Conservation (phyloP, 73 alveolate genomes). For the Urostyla sp. region DNA sequence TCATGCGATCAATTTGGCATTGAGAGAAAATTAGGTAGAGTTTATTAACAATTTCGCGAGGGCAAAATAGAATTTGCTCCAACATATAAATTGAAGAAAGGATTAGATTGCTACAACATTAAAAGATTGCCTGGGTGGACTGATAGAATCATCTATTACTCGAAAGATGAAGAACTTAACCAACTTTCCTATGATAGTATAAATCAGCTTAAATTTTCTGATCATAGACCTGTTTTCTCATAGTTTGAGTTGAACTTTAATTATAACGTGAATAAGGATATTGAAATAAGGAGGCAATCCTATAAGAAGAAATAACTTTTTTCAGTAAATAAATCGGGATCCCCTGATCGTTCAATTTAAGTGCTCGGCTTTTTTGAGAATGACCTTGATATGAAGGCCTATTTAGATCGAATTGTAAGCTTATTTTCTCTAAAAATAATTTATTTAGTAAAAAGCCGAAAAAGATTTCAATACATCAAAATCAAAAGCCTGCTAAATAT, state of each 20-base stretch:
- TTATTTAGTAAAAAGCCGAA: constrained; percentile 16
- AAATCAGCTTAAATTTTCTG: constrained; percentile 45
- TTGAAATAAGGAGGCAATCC: background rate
- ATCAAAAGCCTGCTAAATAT: constrained; percentile 38
- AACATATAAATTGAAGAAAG: constrained; percentile 83
- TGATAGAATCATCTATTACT: constrained; percentile 83
- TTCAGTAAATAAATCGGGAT: background rate
- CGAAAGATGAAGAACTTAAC: constrained; percentile 16
- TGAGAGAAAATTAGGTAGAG: constrained; percentile 35
- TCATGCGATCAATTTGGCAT: constrained; percentile 56
- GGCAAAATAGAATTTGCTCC: constrained; percentile 94
- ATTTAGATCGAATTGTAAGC: constrained; percentile 5
- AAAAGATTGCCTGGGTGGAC: constrained; percentile 96
- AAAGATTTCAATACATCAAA: constrained; percentile 29
- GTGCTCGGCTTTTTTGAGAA: background rate
- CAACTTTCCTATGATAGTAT: constrained; percentile 59
- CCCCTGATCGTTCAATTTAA: background rate
- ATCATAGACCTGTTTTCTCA: constrained; percentile 89
- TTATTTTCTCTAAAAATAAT: background rate
- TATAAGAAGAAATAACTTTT: background rate
- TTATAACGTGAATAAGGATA: background rate
- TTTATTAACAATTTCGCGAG: constrained; percentile 81
- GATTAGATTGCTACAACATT: constrained; percentile 73
- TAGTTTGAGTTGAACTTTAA: constrained; percentile 61
- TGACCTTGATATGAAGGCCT: background rate